Base-by-base conservation (phyloP, 129 eudicot genomes). In the Chrysanthemum lavandulifolium region DNA sequence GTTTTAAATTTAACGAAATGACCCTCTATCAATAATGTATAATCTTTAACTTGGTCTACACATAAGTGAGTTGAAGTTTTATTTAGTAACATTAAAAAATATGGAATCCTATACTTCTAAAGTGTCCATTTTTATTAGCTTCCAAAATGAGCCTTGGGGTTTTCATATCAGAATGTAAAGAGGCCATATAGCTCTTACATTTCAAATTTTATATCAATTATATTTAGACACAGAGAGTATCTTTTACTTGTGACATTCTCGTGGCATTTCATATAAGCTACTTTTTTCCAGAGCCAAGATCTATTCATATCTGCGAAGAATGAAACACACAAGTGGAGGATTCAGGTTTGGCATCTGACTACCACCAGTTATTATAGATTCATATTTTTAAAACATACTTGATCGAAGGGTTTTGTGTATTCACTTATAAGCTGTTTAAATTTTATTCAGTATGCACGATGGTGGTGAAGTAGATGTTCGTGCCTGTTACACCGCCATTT, bases 381-480 rank as follows among this genome's bases (percentile, higher is more conserved):
- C 16, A 15, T 16, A 0, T 25, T 78, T 62, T 69, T 69, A 8
- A 40, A 70, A 52, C 18, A 68, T 71, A 15, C 13, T 23, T 78
- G 16, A 21, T 53, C 45, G 25, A 52, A 62, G 66, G 9, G 6
- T 40, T 11, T 63, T 60, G 69, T 49, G 15, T 49, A 29, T 36
- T 45, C 47, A 68, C 6, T 21, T 74, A 59, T 52, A 36, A 43
- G 6, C 27, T 60, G 58, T 33, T 62, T 63, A 40, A 63, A 71
- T 47, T 51, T 68, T 25, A 8, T 69, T 54, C 75, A 90, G 97
- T 88, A 90, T 95, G 99, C 99, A 95, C 84, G 96, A 90, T 75
- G 92, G 96, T 19, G 99, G 99, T 67, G 99, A 95, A 79, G 74
- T 91, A 14, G 99, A 94, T 86, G 99, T 90, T 19, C 90, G 99